Conservation (phyloP, 768 basidiomycete genomes). For the Leucosporidium scottii region DNA sequence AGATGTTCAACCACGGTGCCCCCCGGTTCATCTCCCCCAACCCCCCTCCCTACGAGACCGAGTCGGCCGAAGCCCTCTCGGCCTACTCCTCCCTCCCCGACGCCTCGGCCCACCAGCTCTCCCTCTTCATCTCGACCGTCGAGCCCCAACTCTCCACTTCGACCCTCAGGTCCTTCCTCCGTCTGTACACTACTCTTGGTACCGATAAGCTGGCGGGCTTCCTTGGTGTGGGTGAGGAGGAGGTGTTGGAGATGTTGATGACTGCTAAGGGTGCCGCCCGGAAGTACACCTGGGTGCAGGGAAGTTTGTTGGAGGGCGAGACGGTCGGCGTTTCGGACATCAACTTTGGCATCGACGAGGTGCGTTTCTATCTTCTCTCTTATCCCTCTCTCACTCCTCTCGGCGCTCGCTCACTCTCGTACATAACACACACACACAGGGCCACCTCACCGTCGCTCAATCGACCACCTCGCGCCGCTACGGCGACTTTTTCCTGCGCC, state of each 20-base stretch:
- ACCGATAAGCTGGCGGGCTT: slow-evolving; percentile 86
- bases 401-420: background rate
- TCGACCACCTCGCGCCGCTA: slow-evolving; percentile 87
- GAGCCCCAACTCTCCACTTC: slow-evolving; percentile 67
- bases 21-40: slow-evolving; percentile 96
- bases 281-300: slow-evolving; percentile 56
- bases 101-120: slow-evolving; percentile 73
- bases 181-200: slow-evolving; percentile 89
- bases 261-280: slow-evolving; percentile 83
- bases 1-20: slow-evolving; percentile 88
- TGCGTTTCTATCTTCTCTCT: slow-evolving; percentile 43
- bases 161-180: slow-evolving; percentile 82
- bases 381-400: background rate
- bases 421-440: slow-evolving; percentile 48
- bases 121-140: slow-evolving; percentile 76
- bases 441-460: slow-evolving; percentile 94
- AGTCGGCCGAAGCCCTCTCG: slow-evolving; percentile 45
- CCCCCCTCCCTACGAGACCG: slow-evolving; percentile 75
- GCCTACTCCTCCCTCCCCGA: slow-evolving; percentile 52
- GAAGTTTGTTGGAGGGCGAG: slow-evolving; percentile 67
- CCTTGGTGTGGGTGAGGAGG: slow-evolving; percentile 85
- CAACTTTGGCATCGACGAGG: slow-evolving; percentile 92
- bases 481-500: slow-evolving; percentile 87
- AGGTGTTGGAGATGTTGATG: slow-evolving; percentile 94
- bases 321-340: slow-evolving; percentile 84